Conservation (phyloP, 805 yeast species). For the Metschnikowia santaceciliae region DNA sequence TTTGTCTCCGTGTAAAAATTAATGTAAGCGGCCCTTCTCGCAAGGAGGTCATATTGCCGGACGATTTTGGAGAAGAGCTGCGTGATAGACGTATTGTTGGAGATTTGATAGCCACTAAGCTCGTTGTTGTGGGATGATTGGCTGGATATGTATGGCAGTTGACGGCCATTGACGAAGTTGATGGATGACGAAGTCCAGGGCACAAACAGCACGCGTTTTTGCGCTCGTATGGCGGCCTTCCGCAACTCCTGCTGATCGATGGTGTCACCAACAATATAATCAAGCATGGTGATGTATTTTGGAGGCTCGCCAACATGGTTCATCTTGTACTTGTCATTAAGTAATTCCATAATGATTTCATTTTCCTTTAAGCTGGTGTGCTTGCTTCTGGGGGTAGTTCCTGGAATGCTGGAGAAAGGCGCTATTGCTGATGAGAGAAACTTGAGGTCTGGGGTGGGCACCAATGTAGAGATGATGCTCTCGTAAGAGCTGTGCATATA, state of each 20-base stretch:
- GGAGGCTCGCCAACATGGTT: constrained; percentile 43
- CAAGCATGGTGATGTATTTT: constrained; percentile 64
- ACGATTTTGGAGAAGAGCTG: constrained; percentile 63
- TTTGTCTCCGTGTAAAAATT: constrained; percentile 62
- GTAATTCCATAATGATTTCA: constrained; percentile 78
- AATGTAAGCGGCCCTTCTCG: constrained; percentile 76
- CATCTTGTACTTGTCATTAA: constrained; percentile 76
- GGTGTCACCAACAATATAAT: constrained; percentile 60
- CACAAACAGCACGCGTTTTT: constrained; percentile 67
- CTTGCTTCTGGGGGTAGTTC: constrained; percentile 22
- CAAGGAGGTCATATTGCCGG: constrained; percentile 74
- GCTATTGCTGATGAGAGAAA: constrained; percentile 39
- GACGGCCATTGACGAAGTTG: constrained; percentile 71
- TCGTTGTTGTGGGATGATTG: constrained; percentile 1
- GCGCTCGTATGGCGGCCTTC: constrained; percentile 60
- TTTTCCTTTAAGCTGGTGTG: constrained; percentile 72
- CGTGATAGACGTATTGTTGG: constrained; percentile 76
- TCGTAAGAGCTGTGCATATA: constrained; percentile 85
- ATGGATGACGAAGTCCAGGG: constrained; percentile 83
- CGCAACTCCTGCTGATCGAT: constrained; percentile 67
- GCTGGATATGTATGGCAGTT: constrained; percentile 53
- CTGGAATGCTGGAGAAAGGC: constrained; percentile 42
- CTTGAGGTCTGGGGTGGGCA: constrained; percentile 84
- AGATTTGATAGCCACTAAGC: constrained; percentile 74
- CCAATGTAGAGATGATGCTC: constrained; percentile 72